Percentiles rank a stretch among this genome's conserved stretches.
Conservation (phyloP, 169 alveolate species). For the Cyclospora cayetanensis region DNA sequence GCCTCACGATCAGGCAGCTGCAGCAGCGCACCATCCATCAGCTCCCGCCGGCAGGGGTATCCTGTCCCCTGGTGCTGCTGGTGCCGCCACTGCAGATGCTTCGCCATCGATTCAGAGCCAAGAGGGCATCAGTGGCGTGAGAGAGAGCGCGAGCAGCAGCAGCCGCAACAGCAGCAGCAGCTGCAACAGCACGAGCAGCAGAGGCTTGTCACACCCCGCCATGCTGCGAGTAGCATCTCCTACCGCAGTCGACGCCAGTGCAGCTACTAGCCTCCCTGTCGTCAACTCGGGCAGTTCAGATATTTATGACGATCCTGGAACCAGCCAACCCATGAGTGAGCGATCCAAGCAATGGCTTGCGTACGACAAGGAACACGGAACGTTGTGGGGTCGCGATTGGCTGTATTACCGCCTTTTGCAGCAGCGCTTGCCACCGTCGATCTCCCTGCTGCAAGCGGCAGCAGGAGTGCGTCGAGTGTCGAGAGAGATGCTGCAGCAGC, state of each 20-base stretch:
- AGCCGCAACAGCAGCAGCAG: not conserved
- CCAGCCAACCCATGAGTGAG: not conserved
- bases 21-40: not conserved
- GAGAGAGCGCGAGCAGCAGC: not conserved
- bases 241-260: not conserved
- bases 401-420: not conserved
- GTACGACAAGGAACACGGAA: not conserved
- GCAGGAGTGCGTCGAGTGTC: conserved; percentile 30
- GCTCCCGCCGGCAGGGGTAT: not conserved
- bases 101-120: not conserved
- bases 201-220: not conserved
- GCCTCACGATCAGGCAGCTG: not conserved
- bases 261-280: no score
- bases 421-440: conserved; percentile 22
- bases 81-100: not conserved
- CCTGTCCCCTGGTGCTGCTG: not conserved
- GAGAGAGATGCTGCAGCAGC: not conserved
- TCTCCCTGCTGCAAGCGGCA: conserved; percentile 32
- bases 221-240: not conserved
- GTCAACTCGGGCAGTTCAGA: no score
- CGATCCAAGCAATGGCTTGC: not conserved
- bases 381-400: conserved; percentile 55
- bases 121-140: not conserved
- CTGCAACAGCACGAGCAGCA: not conserved
- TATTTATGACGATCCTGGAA: no score